phyloP scores from a whole-genome alignment of 2,329 filamentous ascomycete species.

The Didymella keratinophila region DNA sequence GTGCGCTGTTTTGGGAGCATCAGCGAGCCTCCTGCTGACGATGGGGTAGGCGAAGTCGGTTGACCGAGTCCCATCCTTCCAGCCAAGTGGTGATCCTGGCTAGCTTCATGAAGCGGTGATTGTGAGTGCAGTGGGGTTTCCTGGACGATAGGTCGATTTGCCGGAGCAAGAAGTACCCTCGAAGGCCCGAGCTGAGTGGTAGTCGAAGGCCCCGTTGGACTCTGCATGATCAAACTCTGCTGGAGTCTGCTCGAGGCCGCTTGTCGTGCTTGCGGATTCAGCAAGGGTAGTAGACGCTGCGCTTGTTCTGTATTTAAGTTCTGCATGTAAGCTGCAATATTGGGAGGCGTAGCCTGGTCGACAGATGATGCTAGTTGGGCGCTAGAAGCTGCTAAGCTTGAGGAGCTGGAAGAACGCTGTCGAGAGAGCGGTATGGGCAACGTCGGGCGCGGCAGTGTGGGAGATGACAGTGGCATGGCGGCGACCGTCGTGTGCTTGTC shows the following conservation, averaged over 20 bases:
- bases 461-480: not conserved
- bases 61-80: not conserved
- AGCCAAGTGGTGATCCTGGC: not conserved
- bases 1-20: not conserved
- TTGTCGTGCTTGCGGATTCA: constrained; percentile 17
- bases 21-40: not conserved
- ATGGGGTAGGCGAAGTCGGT: not conserved
- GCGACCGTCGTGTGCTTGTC: not conserved
- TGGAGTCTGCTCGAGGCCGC: not conserved
- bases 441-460: constrained; percentile 4
- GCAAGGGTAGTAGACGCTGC: constrained; percentile 12
- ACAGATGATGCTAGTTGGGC: not conserved
- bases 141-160: not conserved
- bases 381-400: not conserved
- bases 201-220: not conserved
- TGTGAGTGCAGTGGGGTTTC: not conserved
- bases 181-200: not conserved
- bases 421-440: constrained; percentile 2
- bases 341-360: constrained; percentile 1
- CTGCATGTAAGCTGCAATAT: constrained; percentile 23
- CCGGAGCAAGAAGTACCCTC: not conserved
- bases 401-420: not conserved
- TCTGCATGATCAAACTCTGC: not conserved
- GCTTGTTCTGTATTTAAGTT: constrained; percentile 20
- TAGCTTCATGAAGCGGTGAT: not conserved